These are phyloP conservation scores for Linaria vulgaris DNA, from an alignment of 257 asterid species.

Conservation along the genomic window DNA sequence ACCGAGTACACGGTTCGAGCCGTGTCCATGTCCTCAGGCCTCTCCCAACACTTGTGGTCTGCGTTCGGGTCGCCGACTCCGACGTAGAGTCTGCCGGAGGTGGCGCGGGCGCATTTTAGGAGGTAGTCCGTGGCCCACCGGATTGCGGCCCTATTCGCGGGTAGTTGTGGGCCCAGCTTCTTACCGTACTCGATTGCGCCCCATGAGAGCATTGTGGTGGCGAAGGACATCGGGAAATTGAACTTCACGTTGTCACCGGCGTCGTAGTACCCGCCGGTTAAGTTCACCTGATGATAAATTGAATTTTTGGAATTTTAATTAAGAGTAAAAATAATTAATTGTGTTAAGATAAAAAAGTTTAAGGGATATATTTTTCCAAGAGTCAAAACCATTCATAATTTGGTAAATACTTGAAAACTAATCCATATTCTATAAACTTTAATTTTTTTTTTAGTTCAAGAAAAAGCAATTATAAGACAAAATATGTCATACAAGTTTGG, in stretches of 20 bases:
- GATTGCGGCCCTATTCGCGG: slow-evolving; percentile 46
- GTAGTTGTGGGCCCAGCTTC: slow-evolving; percentile 57
- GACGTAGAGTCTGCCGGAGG: slow-evolving; percentile 72
- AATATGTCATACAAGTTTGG: too few species aligned
- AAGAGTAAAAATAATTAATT: too few species aligned
- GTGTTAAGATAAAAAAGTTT: too few species aligned
- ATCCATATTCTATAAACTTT: too few species aligned
- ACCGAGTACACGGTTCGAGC: slow-evolving; percentile 55
- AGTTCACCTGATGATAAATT: slow-evolving; percentile 88
- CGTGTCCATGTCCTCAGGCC: slow-evolving; percentile 95
- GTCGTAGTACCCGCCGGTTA: slow-evolving; percentile 84
- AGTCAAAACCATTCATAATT: too few species aligned
- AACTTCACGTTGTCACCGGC: slow-evolving; percentile 94
- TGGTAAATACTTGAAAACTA: too few species aligned
- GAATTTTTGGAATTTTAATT: too few species aligned
- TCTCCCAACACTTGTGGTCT: slow-evolving; percentile 88
- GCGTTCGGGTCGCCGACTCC: slow-evolving; percentile 82
- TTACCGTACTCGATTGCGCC: slow-evolving; percentile 62
- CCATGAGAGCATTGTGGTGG: slow-evolving; percentile 92
- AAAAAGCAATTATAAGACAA: too few species aligned
- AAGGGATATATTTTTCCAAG: too few species aligned
- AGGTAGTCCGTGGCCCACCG: slow-evolving; percentile 91
- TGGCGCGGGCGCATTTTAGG: slow-evolving; percentile 69
- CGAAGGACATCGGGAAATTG: slow-evolving; percentile 84
- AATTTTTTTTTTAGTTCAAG: too few species aligned